These are phyloP conservation scores for Fusarium devonianum DNA, from an alignment of 2,329 filamentous ascomycete genomes.

Conservation along the genomic window DNA sequence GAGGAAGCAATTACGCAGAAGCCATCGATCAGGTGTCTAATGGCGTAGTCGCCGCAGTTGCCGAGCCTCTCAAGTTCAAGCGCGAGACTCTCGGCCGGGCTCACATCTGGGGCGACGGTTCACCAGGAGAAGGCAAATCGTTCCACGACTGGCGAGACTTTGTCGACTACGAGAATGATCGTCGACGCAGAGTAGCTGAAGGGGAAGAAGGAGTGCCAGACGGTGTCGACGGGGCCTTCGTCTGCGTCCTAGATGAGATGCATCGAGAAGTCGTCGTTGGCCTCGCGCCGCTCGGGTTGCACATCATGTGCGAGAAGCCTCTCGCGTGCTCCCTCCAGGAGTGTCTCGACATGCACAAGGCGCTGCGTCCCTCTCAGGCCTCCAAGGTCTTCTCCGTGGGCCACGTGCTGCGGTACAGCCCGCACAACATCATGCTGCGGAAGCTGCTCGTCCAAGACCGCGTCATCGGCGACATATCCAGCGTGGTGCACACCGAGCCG, in stretches of 20 bases:
- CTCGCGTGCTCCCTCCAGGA: constrained; percentile 80
- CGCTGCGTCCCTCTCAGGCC: constrained; percentile 52
- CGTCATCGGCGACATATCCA: constrained; percentile 83
- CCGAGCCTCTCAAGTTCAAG: constrained; percentile 82
- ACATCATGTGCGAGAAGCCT: constrained; percentile 96
- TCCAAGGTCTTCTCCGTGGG: constrained; percentile 82
- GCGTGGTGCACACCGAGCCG: constrained; percentile 90
- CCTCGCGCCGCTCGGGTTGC: constrained; percentile 73
- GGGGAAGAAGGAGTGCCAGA: constrained; percentile 56
- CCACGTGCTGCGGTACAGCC: constrained; percentile 91
- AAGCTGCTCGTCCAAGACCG: constrained; percentile 77
- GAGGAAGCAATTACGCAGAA: constrained; percentile 76
- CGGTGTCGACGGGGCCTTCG: constrained; percentile 68
- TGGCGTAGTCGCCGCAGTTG: constrained; percentile 77
- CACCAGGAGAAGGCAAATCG: constrained; percentile 66
- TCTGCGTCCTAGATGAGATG: constrained; percentile 83
- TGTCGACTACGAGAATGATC: constrained; percentile 71
- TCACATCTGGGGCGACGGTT: constrained; percentile 72
- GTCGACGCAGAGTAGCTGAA: constrained; percentile 61
- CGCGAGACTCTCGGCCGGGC: constrained; percentile 71
- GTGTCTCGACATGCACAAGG: constrained; percentile 76
- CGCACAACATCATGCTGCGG: constrained; percentile 86
- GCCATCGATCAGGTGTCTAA: constrained; percentile 70
- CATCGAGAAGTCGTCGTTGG: constrained; percentile 82
- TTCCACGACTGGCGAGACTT: constrained; percentile 81